Evolutionary conservation across 495 filamentous ascomycete genomes (phyloP).

Genomic region (Xylona heveae): DNA sequence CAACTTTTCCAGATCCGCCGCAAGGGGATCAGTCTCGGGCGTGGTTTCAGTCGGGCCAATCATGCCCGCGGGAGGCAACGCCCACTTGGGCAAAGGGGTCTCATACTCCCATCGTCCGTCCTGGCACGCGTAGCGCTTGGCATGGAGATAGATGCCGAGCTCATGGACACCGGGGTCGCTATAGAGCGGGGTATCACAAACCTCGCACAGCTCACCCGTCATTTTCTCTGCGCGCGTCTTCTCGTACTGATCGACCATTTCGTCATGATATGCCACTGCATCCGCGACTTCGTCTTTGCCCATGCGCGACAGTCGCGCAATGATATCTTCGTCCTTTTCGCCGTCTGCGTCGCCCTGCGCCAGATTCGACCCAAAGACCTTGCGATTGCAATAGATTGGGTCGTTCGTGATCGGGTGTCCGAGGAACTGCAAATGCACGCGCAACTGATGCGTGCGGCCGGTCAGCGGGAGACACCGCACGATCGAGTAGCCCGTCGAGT

Average conservation of each 20-base stretch:
- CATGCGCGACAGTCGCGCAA: constrained; percentile 68
- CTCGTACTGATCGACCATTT: constrained; percentile 70
- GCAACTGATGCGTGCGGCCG: constrained; percentile 82
- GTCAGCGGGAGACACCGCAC: constrained; percentile 87
- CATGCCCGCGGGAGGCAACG: constrained; percentile 40
- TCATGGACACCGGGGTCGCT: constrained; percentile 80
- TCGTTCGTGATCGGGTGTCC: constrained; percentile 93
- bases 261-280: constrained; percentile 81
- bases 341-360: constrained; percentile 44
- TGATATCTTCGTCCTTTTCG: constrained; percentile 71
- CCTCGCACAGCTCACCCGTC: constrained; percentile 57
- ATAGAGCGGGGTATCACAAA: constrained; percentile 78
- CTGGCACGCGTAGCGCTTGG: constrained; percentile 63
- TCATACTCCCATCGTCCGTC: constrained; percentile 70
- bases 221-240: constrained; percentile 78
- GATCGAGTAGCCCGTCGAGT: constrained; percentile 60
- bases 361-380: constrained; percentile 67
- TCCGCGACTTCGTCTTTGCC: constrained; percentile 82
- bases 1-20: too few species aligned
- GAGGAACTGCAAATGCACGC: constrained; percentile 85
- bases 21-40: too few species aligned
- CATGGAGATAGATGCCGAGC: constrained; percentile 83
- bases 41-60: constrained; percentile 16
- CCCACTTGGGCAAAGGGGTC: constrained; percentile 72
- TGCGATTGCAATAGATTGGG: constrained; percentile 87